These are phyloP conservation scores for Nigrograna mackinnonii DNA, from an alignment of 2,329 filamentous ascomycete species.

Conservation along the genomic window DNA sequence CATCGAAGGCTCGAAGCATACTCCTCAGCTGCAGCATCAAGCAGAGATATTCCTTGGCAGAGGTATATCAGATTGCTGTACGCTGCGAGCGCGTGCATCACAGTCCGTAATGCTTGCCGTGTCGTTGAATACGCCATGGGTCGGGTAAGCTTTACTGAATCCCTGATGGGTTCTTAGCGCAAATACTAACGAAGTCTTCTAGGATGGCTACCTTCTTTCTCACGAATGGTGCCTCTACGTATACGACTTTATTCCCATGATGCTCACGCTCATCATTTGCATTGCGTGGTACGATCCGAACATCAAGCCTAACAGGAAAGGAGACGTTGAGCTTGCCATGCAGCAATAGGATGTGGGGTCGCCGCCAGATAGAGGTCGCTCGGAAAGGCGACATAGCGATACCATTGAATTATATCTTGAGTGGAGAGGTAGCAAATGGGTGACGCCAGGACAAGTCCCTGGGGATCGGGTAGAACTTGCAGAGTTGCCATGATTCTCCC, in stretches of 20 bases:
- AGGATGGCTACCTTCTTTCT: constrained; percentile 27
- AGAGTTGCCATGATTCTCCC: not conserved
- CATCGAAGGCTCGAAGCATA: constrained; percentile 46
- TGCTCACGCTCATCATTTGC: constrained; percentile 22
- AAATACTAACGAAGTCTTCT: constrained; percentile 7
- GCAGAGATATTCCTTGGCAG: constrained; percentile 33
- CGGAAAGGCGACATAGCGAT: not conserved
- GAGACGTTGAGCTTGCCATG: constrained; percentile 22
- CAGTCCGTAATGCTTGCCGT: constrained; percentile 51
- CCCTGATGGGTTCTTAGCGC: not conserved
- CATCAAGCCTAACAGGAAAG: constrained; percentile 21
- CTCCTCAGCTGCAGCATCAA: constrained; percentile 25
- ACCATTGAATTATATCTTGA: not conserved
- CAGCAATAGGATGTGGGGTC: constrained; percentile 9
- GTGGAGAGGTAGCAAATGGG: not conserved
- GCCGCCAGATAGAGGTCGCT: not conserved
- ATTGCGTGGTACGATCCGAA: constrained; percentile 30
- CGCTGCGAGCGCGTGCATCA: constrained; percentile 45
- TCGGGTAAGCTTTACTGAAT: constrained; percentile 13
- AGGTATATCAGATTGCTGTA: constrained; percentile 42
- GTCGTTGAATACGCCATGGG: constrained; percentile 50
- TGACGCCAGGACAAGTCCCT: not conserved
- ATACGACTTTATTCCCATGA: constrained; percentile 32
- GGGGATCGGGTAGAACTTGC: not conserved
- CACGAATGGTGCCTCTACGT: constrained; percentile 31